Conservation (phyloP, 768 basidiomycete genomes). For the Kwoniella dendrophila region DNA sequence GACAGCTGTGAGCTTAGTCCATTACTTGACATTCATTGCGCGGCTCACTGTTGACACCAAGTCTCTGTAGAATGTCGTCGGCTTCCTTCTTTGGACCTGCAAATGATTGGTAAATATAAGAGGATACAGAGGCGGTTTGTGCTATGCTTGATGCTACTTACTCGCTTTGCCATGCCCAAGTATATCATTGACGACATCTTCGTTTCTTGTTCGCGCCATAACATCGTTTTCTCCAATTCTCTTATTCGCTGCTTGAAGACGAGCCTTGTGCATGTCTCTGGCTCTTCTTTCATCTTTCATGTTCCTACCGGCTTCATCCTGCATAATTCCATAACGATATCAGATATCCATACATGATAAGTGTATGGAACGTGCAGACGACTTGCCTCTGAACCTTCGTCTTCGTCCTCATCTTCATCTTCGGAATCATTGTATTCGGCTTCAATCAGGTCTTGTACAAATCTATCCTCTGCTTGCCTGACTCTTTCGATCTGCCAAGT, state of each 20-base stretch:
- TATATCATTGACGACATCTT: conserved; percentile 29
- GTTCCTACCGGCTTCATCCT: conserved; percentile 32
- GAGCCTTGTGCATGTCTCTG: conserved; percentile 15
- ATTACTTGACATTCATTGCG: background rate
- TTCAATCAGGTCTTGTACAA: conserved; percentile 45
- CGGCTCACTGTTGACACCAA: conserved; percentile 21
- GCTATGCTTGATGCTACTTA: background rate
- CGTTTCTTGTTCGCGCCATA: conserved; percentile 16
- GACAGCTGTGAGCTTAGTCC: background rate
- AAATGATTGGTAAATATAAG: background rate
- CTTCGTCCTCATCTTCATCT: conserved; percentile 31
- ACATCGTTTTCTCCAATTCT: conserved; percentile 14
- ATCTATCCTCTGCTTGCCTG: conserved; percentile 40
- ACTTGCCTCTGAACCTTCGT: conserved; percentile 36
- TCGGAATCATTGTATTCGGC: conserved; percentile 36
- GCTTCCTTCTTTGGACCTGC: conserved; percentile 6
- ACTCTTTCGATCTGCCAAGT: conserved; percentile 38
- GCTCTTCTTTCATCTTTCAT: conserved; percentile 38
- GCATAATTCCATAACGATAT: background rate
- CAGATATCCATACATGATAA: background rate
- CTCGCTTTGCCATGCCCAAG: conserved; percentile 14
- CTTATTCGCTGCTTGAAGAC: conserved; percentile 1
- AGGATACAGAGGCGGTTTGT: background rate
- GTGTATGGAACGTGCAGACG: background rate
- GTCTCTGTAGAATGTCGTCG: conserved; percentile 22